Conservation (phyloP, 2,329 filamentous ascomycete genomes). For the Colletotrichum sp. region DNA sequence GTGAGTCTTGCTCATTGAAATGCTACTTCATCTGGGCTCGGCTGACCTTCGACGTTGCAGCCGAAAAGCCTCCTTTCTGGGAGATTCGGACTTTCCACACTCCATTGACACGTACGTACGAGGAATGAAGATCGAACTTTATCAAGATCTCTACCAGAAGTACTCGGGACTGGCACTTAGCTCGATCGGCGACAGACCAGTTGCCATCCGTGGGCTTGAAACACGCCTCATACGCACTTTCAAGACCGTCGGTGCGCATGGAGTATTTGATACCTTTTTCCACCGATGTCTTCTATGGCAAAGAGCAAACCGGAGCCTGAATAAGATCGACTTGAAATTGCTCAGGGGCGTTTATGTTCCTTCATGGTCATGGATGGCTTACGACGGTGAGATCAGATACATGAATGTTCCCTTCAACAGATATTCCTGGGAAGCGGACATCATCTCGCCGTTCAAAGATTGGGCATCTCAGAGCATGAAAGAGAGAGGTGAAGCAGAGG, state of each 20-base stretch:
- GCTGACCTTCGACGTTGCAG: neutral
- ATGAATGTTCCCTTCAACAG: constrained; percentile 25
- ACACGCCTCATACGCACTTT: neutral
- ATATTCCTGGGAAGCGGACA: neutral
- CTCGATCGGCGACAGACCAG: neutral
- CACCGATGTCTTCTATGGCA: neutral
- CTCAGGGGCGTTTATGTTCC: constrained; percentile 21
- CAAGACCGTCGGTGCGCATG: neutral
- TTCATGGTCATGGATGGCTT: constrained; percentile 41
- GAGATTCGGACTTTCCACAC: neutral
- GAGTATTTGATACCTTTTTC: neutral
- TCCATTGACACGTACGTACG: neutral
- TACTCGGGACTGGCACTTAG: neutral
- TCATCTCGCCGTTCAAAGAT: neutral
- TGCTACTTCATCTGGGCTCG: no score
- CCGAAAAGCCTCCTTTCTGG: neutral
- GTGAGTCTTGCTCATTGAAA: no score
- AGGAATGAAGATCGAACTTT: neutral
- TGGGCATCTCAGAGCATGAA: neutral
- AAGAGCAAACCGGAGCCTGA: neutral
- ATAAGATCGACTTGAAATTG: neutral
- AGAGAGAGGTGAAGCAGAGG: neutral
- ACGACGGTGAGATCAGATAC: constrained; percentile 33
- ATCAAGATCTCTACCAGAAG: neutral
- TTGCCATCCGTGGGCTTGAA: neutral